A percentile compares a stretch with the other conserved stretches of the same genome.
Evolutionary conservation across 2,329 filamentous ascomycete genomes (phyloP).

Genomic region (Apiospora pterosperma): DNA sequence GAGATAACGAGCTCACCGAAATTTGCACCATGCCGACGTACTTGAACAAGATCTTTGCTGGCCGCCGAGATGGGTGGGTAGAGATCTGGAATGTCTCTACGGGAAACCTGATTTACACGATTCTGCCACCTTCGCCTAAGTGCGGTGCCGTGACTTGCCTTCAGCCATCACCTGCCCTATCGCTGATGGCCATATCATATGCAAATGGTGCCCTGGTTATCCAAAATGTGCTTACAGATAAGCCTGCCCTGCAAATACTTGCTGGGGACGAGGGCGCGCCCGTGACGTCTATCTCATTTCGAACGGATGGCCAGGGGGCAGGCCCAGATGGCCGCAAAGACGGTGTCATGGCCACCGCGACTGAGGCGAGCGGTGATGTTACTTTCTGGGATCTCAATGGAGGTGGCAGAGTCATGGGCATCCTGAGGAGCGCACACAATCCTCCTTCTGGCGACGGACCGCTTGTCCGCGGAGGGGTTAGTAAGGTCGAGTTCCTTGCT

Average conservation of each 20-base stretch:
- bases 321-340: slow-evolving; percentile 80
- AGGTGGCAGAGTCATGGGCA: slow-evolving; percentile 80
- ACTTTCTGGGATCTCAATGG: slow-evolving; percentile 95
- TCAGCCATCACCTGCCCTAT: slow-evolving; percentile 78
- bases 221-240: slow-evolving; percentile 78
- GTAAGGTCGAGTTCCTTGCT: slow-evolving; percentile 81
- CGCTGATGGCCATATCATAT: slow-evolving; percentile 85
- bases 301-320: slow-evolving; percentile 83
- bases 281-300: slow-evolving; percentile 82
- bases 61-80: slow-evolving; percentile 80
- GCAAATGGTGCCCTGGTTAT: slow-evolving; percentile 74
- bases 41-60: slow-evolving; percentile 92
- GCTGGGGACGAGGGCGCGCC: slow-evolving; percentile 61
- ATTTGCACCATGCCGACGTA: slow-evolving; percentile 90
- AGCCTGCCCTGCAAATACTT: slow-evolving; percentile 65
- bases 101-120: slow-evolving; percentile 85
- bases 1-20: slow-evolving; percentile 69
- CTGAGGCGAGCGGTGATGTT: slow-evolving; percentile 75
- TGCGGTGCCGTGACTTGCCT: slow-evolving; percentile 84
- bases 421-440: slow-evolving; percentile 85
- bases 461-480: slow-evolving; percentile 71
- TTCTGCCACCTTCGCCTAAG: slow-evolving; percentile 69
- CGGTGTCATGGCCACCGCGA: slow-evolving; percentile 92
- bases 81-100: slow-evolving; percentile 98
- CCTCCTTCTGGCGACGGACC: slow-evolving; percentile 57